Evolutionary conservation across 2,329 filamentous ascomycete species (phyloP).

Genomic region (Monosporascus sp.): DNA sequence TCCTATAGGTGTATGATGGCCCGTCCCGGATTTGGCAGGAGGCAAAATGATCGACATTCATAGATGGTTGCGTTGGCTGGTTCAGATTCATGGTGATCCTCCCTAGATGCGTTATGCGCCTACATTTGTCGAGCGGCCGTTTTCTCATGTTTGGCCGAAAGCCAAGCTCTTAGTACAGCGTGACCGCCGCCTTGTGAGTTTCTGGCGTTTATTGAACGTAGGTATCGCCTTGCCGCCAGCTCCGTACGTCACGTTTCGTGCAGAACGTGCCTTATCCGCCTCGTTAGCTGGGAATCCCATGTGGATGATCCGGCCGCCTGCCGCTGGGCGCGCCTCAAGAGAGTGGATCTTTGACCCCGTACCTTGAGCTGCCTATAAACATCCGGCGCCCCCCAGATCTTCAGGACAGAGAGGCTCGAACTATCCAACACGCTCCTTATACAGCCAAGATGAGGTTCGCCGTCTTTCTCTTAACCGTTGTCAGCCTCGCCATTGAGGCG

Average conservation of each 20-base stretch:
- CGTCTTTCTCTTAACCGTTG: constrained; percentile 22
- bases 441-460: constrained; percentile 23
- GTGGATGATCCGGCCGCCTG: background rate
- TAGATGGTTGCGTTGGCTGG: background rate
- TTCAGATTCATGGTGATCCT: background rate
- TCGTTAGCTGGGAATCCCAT: background rate
- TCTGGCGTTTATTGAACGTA: no score
- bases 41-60: background rate
- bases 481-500: constrained; percentile 23
- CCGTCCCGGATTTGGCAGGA: background rate
- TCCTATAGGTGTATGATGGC: background rate
- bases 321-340: background rate
- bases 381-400: background rate
- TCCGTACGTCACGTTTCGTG: background rate
- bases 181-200: constrained; percentile 1
- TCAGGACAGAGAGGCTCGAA: background rate
- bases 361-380: background rate
- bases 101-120: background rate
- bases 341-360: background rate
- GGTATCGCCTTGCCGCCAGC: no score
- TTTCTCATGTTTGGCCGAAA: constrained; percentile 3
- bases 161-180: constrained; percentile 7
- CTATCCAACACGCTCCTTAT: no score
- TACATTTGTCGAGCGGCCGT: background rate
- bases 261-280: background rate